Conservation (phyloP, 805 yeast species). For the Zygotorulaspora florentina region DNA sequence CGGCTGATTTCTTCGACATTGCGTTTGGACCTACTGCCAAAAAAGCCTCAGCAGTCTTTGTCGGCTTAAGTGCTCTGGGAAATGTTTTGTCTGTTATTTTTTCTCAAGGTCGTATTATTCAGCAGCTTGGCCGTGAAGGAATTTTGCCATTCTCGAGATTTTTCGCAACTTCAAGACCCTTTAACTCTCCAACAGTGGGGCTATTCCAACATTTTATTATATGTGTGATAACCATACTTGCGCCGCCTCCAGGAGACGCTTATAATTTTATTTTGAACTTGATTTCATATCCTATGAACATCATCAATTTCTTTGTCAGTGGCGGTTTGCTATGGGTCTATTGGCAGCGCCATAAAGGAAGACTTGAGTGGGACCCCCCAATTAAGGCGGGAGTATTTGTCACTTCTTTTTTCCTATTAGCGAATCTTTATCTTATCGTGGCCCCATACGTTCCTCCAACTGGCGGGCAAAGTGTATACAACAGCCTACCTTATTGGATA, state of each 20-base stretch:
- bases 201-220: conserved; percentile 72
- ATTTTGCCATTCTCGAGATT: conserved; percentile 67
- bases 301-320: conserved; percentile 64
- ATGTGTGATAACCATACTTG: conserved; percentile 67
- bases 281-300: conserved; percentile 76
- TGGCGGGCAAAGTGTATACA: conserved; percentile 62
- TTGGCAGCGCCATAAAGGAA: conserved; percentile 48
- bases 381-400: conserved; percentile 63
- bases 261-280: conserved; percentile 75
- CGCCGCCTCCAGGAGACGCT: conserved; percentile 86
- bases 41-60: conserved; percentile 71
- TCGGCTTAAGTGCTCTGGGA: conserved; percentile 77
- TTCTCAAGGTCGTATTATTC: conserved; percentile 77
- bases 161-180: conserved; percentile 68
- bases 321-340: conserved; percentile 55
- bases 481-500: conserved; percentile 67
- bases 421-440: conserved; percentile 62
- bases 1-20: conserved; percentile 68
- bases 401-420: conserved; percentile 55
- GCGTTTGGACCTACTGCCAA: conserved; percentile 69
- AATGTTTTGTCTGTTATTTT: conserved; percentile 77
- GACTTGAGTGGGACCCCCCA: conserved; percentile 63
- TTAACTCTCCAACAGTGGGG: conserved; percentile 69
- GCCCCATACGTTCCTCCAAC: conserved; percentile 80
- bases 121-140: conserved; percentile 80